Base-by-base conservation (phyloP, 2,329 filamentous ascomycete species). In the Microsporum ferrugineum region DNA sequence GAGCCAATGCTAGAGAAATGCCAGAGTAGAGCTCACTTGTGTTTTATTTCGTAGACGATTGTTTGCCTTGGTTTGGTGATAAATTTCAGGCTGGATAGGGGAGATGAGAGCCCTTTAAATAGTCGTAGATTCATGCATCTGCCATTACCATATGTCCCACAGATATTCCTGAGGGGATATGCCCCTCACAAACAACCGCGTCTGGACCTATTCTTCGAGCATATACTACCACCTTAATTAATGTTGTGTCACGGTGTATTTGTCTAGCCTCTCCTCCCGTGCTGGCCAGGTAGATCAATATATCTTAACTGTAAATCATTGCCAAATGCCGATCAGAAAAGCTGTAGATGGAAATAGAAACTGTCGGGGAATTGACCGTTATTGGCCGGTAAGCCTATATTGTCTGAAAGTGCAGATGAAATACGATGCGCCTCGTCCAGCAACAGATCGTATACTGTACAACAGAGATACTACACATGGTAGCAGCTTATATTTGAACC, bases 61-160 rank as follows among this genome's bases (percentile, higher is more conserved):
- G 14, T 38, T 12, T 58, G 39, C 17, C 14, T 14, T 34, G 29
- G 1, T 12, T 36, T 45, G 29, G n/a, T 58, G 56, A 23, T 45
- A 23, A 36, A 12, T n/a, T 41, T 41, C 12, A n/a, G 36, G 23
- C 12, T 31, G 7, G 12, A 41, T 31, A 45, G 17, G 31, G 33
- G 56, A 43, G 23, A 57, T 43, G 36, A 45, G 10, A 36, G n/a
- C 56, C 36, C 36, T 31, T 58, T 58, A 58, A 29, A 58, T 58
- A 58, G 36, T 36, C n/a, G 29, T 29, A 12, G 56, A 10, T 7
- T 29, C 27, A 41, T 23, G 36, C 56, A 36, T 17, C 5, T 6
- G 36, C 23, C 29, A 8, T n/a, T 55, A n/a, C 12, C 31, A 55
- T n/a, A n/a, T 12, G 12, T 55, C 29, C 36, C 51, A 55, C 51